phyloP scores from a whole-genome alignment of 495 filamentous ascomycete genomes.

The Trichoderma erinaceum region DNA sequence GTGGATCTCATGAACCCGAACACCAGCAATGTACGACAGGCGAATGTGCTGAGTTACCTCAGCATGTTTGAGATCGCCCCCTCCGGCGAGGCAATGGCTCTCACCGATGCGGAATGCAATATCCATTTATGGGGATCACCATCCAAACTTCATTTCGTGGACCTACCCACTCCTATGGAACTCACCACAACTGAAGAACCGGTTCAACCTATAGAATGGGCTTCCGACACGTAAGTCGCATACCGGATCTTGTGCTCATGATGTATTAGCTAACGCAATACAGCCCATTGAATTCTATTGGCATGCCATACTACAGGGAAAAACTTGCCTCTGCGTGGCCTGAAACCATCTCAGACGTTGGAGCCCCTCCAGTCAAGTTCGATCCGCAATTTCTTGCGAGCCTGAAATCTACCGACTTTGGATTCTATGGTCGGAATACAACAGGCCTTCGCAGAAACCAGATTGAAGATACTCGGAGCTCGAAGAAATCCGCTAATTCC shows the following conservation, averaged over 20 bases:
- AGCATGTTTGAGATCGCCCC: conserved; percentile 80
- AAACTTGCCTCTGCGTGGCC: conserved; percentile 85
- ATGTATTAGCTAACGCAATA: conserved; percentile 18
- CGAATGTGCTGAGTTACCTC: conserved; percentile 59
- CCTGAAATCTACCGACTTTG: conserved; percentile 62
- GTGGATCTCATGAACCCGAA: conserved; percentile 94
- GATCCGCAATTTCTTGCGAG: conserved; percentile 66
- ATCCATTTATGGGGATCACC: conserved; percentile 91
- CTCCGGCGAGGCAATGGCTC: conserved; percentile 79
- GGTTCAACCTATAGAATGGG: conserved; percentile 52
- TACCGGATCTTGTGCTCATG: background rate
- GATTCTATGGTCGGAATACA: conserved; percentile 71
- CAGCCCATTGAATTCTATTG: conserved; percentile 75
- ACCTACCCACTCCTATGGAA: conserved; percentile 72
- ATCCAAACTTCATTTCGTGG: conserved; percentile 82
- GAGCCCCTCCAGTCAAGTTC: conserved; percentile 69
- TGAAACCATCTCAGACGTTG: conserved; percentile 72
- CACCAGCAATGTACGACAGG: conserved; percentile 81
- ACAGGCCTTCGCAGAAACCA: conserved; percentile 70
- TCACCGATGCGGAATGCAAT: conserved; percentile 70
- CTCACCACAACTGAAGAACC: conserved; percentile 58
- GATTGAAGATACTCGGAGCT: conserved; percentile 64
- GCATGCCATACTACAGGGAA: conserved; percentile 92
- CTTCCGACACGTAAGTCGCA: conserved; percentile 55
- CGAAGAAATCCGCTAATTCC: conserved; percentile 48